Percentiles rank a stretch among this genome's conserved stretches.
Evolutionary conservation across 169 alveolate genomes (phyloP).

Genomic region (Eimeria brunetti): DNA sequence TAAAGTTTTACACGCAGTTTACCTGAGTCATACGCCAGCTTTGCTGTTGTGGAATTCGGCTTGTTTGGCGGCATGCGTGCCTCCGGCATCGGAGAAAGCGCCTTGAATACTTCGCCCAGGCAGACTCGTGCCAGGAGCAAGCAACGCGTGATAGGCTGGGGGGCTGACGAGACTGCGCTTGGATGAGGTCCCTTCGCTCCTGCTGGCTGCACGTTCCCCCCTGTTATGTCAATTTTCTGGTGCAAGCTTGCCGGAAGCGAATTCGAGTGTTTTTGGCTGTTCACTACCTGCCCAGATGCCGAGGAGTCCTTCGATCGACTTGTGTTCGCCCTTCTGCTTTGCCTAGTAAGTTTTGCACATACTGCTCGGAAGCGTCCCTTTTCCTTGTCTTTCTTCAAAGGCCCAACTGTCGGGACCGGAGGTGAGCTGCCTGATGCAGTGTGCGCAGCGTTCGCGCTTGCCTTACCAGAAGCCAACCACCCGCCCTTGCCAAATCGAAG

Average conservation of each 20-base stretch:
- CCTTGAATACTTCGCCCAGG: conserved; percentile 75
- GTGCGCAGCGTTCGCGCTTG: conserved; percentile 10
- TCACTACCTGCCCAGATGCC: neutral
- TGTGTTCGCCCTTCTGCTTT: neutral
- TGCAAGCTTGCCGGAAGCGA: conserved; percentile 9
- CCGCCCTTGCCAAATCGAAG: conserved; percentile 31
- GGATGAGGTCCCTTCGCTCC: neutral
- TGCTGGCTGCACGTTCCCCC: neutral
- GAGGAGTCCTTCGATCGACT: neutral
- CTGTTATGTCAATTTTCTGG: conserved; percentile 25
- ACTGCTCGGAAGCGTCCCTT: conserved; percentile 64
- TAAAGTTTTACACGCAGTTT: neutral
- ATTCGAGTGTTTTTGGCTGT: neutral
- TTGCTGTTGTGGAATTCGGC: conserved; percentile 22
- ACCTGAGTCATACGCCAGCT: conserved; percentile 58
- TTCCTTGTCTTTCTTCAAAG: conserved; percentile 35
- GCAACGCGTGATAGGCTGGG: conserved; percentile 44
- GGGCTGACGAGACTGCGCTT: neutral
- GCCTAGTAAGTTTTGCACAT: conserved; percentile 48
- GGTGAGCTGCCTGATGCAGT: neutral
- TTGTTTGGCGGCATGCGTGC: conserved; percentile 78
- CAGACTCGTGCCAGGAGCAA: conserved; percentile 74
- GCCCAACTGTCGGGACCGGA: neutral
- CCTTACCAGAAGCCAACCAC: conserved; percentile 28
- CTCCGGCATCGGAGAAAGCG: conserved; percentile 75